Evolutionary conservation across 495 filamentous ascomycete genomes (phyloP).

Genomic region (Recurvomyces mirabilis): DNA sequence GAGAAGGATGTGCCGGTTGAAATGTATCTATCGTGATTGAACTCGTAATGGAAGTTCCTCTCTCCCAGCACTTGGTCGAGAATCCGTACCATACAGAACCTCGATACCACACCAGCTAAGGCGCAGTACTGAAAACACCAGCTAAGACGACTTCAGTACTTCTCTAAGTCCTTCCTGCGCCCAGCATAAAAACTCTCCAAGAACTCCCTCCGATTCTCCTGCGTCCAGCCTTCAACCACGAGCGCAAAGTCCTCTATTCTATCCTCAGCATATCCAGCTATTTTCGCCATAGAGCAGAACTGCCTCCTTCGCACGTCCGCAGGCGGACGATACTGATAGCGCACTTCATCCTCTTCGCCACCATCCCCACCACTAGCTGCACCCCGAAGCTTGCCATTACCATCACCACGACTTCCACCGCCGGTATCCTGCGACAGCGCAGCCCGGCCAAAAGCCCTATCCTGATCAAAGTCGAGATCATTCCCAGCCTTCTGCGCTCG

Average conservation of each 20-base stretch:
- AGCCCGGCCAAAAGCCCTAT: constrained; percentile 36
- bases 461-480: constrained; percentile 31
- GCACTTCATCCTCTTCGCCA: constrained; percentile 28
- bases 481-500: constrained; percentile 57
- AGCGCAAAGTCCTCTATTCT: constrained; percentile 84
- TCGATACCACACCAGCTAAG: not conserved
- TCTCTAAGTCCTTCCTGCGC: constrained; percentile 31
- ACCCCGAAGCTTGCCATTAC: constrained; percentile 8
- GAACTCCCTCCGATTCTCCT: constrained; percentile 66
- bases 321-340: constrained; percentile 66
- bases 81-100: not conserved
- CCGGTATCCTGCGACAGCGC: not conserved
- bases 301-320: constrained; percentile 64
- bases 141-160: not conserved
- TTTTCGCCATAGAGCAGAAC: constrained; percentile 79
- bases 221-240: constrained; percentile 87
- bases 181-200: constrained; percentile 70
- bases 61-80: constrained; percentile 15
- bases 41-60: constrained; percentile 47
- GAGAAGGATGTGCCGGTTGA: no score
- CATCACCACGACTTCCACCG: not conserved
- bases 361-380: constrained; percentile 8
- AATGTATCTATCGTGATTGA: no score
- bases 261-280: constrained; percentile 64
- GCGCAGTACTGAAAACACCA: not conserved